phyloP scores from a whole-genome alignment of 768 basidiomycete genomes.

The Termitomyces sp. region DNA sequence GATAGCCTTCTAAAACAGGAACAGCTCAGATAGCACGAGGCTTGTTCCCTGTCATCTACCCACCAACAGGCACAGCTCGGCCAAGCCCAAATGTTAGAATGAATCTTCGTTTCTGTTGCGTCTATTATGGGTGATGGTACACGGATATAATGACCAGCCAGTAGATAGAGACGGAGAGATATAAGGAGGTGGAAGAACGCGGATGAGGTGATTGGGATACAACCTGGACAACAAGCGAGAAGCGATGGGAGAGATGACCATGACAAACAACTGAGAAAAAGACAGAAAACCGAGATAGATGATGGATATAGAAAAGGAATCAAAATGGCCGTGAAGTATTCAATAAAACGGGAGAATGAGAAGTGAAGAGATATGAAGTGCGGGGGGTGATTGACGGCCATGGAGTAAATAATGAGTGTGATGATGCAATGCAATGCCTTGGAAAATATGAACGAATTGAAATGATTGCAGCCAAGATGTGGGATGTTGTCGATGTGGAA shows the following conservation, averaged over 20 bases:
- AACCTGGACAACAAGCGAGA: conserved; percentile 8
- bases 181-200: neutral
- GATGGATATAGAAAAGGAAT: conserved; percentile 2
- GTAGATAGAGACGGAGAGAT: conserved; percentile 15
- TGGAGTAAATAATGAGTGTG: conserved; percentile 6
- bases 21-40: neutral
- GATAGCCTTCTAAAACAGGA: neutral
- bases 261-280: conserved; percentile 5
- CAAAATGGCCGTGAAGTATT: conserved; percentile 1
- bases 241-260: conserved; percentile 1
- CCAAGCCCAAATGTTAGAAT: neutral
- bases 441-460: conserved; percentile 7
- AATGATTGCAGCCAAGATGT: conserved; percentile 3
- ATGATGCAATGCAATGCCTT: conserved; percentile 6
- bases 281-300: conserved; percentile 3
- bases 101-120: conserved; percentile 13
- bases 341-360: conserved; percentile 5
- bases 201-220: neutral
- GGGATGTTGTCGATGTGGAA: neutral
- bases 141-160: conserved; percentile 16
- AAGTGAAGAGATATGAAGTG: conserved; percentile 3
- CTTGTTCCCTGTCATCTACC: neutral
- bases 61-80: neutral
- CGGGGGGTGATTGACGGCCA: neutral
- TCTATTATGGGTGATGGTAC: conserved; percentile 17